Base-by-base conservation (phyloP, 2,329 filamentous ascomycete genomes). In the Aspergillus uvarum region DNA sequence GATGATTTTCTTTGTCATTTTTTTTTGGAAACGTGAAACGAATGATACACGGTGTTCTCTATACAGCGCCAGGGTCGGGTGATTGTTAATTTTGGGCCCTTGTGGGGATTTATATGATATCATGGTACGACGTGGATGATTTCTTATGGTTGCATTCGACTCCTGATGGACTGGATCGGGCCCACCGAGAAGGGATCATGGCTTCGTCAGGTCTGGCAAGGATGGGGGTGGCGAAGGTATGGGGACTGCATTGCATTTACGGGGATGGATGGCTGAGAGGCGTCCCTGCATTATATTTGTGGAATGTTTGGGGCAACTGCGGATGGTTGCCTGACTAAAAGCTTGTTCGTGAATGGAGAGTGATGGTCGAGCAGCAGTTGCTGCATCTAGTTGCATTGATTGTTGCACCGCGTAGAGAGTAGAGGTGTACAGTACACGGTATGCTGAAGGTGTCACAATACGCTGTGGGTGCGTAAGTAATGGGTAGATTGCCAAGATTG, bases 11-110 rank as follows among this genome's bases (percentile, higher is more conserved):
- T 58, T 47, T 49, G 49, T 47, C 7, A 29, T 26, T 59, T 51
- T 26, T 35, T 66, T 61, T 64, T 66, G 59, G 61, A 60, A 49
- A 65, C 52, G 58, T 62, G 61, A 62, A 53, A 59, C 29, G 57
- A 63, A 60, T 59, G 55, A 62, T 56, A 59, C 54, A 47, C 38
- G 29, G 38, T 44, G 38, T 44, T 29, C 47, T 56, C 47, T 56
- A 44, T 63, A 63, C 59, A 64, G 50, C 31, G 59, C 51, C 58
- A 26, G 44, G 51, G 50, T 11, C 35, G 54, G 26, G 49, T 35
- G 54, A 54, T 35, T 51, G 50, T 35, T 21, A 54, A 42, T 42
- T 38, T 22, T 35, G 35, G 47, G 35, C 35, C 35, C 14, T 54
- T 55, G 52, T 44, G 55, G 35, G 58, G 54, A 29, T 29, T 29